Evolutionary conservation across 2,329 filamentous ascomycete species (phyloP), one percentile per base, ranked within the genome.

Genomic region (Neophaeococcomyces mojaviensis): DNA sequence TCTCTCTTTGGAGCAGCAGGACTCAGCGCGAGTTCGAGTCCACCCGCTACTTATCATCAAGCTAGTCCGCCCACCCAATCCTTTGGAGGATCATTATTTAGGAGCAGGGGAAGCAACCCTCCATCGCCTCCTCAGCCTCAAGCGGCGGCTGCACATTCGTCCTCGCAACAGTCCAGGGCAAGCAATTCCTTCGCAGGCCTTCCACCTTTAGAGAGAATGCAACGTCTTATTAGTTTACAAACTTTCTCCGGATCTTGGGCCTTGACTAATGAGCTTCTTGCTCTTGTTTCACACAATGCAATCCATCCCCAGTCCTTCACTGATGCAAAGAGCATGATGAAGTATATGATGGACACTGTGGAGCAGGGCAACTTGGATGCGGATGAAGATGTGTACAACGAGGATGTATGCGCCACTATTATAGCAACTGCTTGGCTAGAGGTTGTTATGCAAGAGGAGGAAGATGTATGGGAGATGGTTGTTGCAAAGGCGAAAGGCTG

Each of bases 381-480:
- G 19, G 20, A 33, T 7, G 24, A 44, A 4, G 32, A 33, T n/a
- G 18, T 15, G 13, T 18, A 28, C 2, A 34, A 15, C 32, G 8
- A 24, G 2, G 31, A 39, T 31, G 30, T 55, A 16, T 46, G 41
- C 30, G 51, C 51, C 2, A 72, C 72, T 1, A 61, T 61, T 1
- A 43, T 76, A 22, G 74, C 71, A 1, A 46, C 81, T 6, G 65
- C 61, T 1, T 76, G 65, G 48, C 59, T 85, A 50, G 69, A 76
- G 55, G 59, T 42, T 33, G 70, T 66, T 45, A 54, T 77, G 48
- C 53, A 30, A 0, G 62, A 51, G 0, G 66, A 76, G 41, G 64
- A 67, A 58, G 80, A 79, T 2, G 69, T 70, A 5, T 86, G 81
- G 81, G 79, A 81, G 50, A 67, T 85, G 68, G 63, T 84, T 32